phyloP scores from a whole-genome alignment of 441 rosid species.

The Erodium moschatum region DNA sequence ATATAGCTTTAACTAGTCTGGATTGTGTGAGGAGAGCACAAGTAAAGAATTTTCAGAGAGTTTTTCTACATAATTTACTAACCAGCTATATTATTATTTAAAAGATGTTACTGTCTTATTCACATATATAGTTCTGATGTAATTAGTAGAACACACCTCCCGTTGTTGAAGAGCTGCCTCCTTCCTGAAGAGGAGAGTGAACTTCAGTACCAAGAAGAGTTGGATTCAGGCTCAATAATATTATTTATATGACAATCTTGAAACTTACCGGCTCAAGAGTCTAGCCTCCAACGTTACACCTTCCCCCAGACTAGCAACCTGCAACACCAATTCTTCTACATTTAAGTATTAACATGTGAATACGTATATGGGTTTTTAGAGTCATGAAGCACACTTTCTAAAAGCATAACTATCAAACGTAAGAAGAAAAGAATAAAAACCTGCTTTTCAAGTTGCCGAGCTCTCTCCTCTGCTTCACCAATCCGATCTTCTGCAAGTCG shows the following conservation, averaged over 20 bases:
- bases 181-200: constrained; percentile 45
- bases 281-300: constrained; percentile 71
- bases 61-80: too few species aligned
- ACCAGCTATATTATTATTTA: too few species aligned
- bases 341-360: too few species aligned
- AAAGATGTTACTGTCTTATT: too few species aligned
- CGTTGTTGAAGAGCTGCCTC: constrained; percentile 79
- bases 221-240: neutral
- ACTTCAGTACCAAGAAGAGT: constrained; percentile 7
- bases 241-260: neutral
- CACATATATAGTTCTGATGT: too few species aligned
- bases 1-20: too few species aligned
- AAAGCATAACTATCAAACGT: too few species aligned
- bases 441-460: constrained; percentile 54
- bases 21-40: too few species aligned
- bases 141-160: constrained; percentile 48
- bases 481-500: constrained; percentile 63
- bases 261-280: constrained; percentile 67
- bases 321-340: too few species aligned
- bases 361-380: too few species aligned
- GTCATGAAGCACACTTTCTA: too few species aligned
- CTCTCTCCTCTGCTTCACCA: constrained; percentile 60
- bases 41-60: too few species aligned
- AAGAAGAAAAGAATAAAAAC: constrained; percentile 20
- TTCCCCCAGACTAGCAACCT: constrained; percentile 69